Evolutionary conservation across 176 grass and related monocot species (phyloP).

Genomic region (Rhipidocladum racemiflorum): DNA sequence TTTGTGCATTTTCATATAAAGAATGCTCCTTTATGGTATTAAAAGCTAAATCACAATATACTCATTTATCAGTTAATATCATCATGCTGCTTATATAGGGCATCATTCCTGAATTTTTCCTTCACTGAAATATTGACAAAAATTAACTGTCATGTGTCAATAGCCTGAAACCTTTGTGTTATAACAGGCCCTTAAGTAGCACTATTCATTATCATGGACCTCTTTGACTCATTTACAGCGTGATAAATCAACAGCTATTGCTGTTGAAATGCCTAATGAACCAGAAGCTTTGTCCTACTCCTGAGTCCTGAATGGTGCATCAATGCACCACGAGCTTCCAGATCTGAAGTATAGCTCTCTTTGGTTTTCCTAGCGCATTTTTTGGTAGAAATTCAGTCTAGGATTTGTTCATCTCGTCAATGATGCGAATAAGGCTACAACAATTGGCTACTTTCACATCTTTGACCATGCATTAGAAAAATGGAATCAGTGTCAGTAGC

Average conservation of each 20-base stretch:
- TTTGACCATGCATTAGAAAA: neutral
- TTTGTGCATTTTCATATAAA: neutral
- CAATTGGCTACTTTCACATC: neutral
- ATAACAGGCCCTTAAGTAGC: neutral
- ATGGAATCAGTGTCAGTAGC: neutral
- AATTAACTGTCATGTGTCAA: neutral
- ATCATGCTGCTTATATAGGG: neutral
- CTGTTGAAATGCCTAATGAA: neutral
- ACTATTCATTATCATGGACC: neutral
- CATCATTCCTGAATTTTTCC: neutral
- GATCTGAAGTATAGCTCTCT: neutral
- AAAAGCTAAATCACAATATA: neutral
- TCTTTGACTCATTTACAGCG: neutral
- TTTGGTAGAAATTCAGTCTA: neutral
- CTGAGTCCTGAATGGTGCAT: neutral
- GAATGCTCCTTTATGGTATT: neutral
- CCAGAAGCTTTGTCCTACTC: neutral
- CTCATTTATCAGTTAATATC: neutral
- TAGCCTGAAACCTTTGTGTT: neutral
- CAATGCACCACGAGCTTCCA: neutral
- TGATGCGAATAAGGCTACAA: neutral
- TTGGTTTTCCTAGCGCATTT: too few relatives aligned
- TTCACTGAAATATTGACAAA: neutral
- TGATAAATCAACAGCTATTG: neutral
- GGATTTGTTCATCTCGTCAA: neutral